A percentile compares a stretch with the other conserved stretches of the same genome.
Conservation (phyloP, 805 yeast genomes). For the Blastobotrys attinorum region DNA sequence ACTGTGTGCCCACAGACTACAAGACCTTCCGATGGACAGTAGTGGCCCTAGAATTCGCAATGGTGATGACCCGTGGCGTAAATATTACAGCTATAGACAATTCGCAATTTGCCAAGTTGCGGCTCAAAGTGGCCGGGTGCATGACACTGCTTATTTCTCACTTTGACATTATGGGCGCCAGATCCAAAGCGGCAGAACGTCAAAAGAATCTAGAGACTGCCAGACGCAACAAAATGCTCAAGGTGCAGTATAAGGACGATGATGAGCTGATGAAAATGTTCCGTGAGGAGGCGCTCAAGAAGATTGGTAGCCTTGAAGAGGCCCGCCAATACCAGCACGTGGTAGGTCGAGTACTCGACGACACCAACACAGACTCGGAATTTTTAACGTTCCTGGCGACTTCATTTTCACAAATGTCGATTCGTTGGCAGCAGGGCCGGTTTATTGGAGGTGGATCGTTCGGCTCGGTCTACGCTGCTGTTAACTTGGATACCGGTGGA, state of each 20-base stretch:
- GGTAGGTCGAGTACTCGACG: constrained; percentile 87
- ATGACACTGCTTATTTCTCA: constrained; percentile 90
- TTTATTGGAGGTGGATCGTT: constrained; percentile 93
- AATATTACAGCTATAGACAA: constrained; percentile 76
- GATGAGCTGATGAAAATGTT: constrained; percentile 48
- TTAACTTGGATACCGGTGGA: constrained; percentile 89
- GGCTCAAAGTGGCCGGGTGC: constrained; percentile 84
- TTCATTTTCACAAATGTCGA: constrained; percentile 78
- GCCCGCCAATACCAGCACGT: constrained; percentile 41
- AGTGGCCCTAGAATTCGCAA: constrained; percentile 87
- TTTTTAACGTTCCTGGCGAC: constrained; percentile 81
- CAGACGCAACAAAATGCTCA: constrained; percentile 27
- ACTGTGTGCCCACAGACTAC: constrained; percentile 85
- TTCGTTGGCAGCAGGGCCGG: constrained; percentile 95
- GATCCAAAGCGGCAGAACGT: constrained; percentile 60
- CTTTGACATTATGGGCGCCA: constrained; percentile 97
- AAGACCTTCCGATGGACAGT: constrained; percentile 96
- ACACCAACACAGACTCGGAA: constrained; percentile 78
- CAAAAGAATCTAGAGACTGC: constrained; percentile 38
- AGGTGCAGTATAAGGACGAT: constrained; percentile 44
- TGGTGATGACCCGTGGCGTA: constrained; percentile 87
- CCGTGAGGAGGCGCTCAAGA: constrained; percentile 59
- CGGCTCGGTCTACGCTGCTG: constrained; percentile 89
- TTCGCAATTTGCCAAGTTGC: constrained; percentile 62
- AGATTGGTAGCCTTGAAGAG: constrained; percentile 56